phyloP scores from a whole-genome alignment of 2,329 filamentous ascomycete species.

The Alternaria hordeiaustralica region DNA sequence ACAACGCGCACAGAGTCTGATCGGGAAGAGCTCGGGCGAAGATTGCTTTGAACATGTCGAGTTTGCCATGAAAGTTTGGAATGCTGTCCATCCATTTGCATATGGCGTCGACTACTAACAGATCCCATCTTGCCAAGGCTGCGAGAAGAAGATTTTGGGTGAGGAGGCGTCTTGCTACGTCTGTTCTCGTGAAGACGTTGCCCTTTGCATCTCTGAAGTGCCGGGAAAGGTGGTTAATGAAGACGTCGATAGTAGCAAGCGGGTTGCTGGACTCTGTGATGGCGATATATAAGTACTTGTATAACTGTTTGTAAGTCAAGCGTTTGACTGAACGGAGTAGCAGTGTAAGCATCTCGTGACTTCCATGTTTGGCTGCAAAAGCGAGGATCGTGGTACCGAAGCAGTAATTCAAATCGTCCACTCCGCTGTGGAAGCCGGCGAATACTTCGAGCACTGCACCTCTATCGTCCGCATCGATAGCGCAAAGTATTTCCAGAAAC shows the following conservation, averaged over 20 bases:
- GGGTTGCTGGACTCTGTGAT: too few relatives aligned
- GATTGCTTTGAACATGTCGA: not conserved
- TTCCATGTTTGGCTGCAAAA: too few relatives aligned
- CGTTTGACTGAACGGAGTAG: not conserved
- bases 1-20: too few relatives aligned
- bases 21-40: too few relatives aligned
- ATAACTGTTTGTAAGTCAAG: not conserved
- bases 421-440: not conserved
- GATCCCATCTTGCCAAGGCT: too few relatives aligned
- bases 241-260: too few relatives aligned
- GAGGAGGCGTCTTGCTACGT: not conserved
- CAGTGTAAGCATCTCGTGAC: too few relatives aligned
- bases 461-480: fast-evolving
- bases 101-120: too few relatives aligned
- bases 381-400: not conserved
- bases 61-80: not conserved
- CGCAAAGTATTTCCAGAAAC: not conserved
- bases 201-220: too few relatives aligned
- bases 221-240: too few relatives aligned
- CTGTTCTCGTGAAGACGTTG: not conserved
- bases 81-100: not conserved
- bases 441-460: not conserved
- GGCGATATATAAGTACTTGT: not conserved
- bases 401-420: not conserved
- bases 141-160: not conserved